Base-by-base conservation (phyloP, 192 early-diverging fungal genomes). In the Phlyctochytrium planicorne region DNA sequence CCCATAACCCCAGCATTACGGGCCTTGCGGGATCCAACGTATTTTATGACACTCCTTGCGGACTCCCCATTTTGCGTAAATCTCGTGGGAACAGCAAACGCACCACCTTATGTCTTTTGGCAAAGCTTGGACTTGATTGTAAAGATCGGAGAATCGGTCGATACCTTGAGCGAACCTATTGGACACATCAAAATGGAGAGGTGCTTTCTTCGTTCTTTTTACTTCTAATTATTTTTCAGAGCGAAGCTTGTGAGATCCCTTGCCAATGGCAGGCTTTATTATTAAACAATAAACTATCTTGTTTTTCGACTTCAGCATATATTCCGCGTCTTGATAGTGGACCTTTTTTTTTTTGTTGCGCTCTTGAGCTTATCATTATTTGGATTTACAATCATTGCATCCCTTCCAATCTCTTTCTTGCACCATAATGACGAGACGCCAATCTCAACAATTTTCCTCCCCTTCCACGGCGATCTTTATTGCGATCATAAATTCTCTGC, bases 121-220 rank as follows among this genome's bases (percentile, higher is more conserved):
- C 67, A 68, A 29, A 37, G 57, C 31, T 24, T 68, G 20, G 67
- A 68, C 34, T 30, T 62, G 4, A 34, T 68, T 34, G 67, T 61
- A 12, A 34, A 57, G 34, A 68, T 68, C 60, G 67, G 67, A 25
- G 59, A 68, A 37, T 62, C 67, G 37, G 24, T 68, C 59, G 67
- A 68, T 30, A 68, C 67, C 3, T 27, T 68, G 20, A 59, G 59
- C 12, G 67, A 68, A n/a, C 67, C 67, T 12, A 33, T 68, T 3
- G 67, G 67, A 25, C 30, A 57, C n/a, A 60, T 68, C 40, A 68
- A 68, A 40, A 35, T 68, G 36, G 67, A 68, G 40, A 68, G 59
- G 59, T 68, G 50, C 30, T 20, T 12, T 10, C 60, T 10, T n/a
- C 35, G 30, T 67, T 34, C 53, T 2, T 34, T 32, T 34, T 2